Percentiles rank a stretch among this genome's conserved stretches.
These are phyloP conservation scores for Alopecurus myosuroides DNA, from an alignment of 176 grass and related monocot genomes.

Conservation along the genomic window DNA sequence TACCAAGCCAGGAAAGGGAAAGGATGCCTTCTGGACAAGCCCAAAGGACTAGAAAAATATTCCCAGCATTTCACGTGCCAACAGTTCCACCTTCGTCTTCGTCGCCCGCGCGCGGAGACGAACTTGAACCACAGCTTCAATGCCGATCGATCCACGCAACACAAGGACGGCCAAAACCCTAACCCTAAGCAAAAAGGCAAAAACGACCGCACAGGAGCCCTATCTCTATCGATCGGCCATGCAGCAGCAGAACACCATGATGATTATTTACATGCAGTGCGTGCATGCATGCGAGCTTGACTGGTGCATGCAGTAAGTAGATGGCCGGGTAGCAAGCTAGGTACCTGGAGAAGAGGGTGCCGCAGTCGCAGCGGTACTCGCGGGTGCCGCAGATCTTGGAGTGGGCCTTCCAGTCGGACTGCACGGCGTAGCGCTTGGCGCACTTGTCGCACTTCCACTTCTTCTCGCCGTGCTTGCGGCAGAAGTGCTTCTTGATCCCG, in stretches of 20 bases:
- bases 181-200: slow-evolving; percentile 41
- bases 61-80: slow-evolving; percentile 50
- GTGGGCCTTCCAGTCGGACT: slow-evolving; percentile 98
- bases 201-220: slow-evolving; percentile 11
- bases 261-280: slow-evolving; percentile 10
- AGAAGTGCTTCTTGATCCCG: slow-evolving; percentile 99
- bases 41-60: slow-evolving; percentile 2
- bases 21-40: slow-evolving; percentile 23
- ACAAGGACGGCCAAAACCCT: slow-evolving; percentile 77
- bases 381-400: slow-evolving; percentile 98
- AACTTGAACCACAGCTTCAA: slow-evolving; percentile 36
- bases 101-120: background rate
- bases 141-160: slow-evolving; percentile 12
- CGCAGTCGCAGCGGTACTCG: slow-evolving; percentile 98
- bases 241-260: slow-evolving; percentile 44
- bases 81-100: slow-evolving; percentile 24
- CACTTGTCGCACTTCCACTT: slow-evolving; percentile 99
- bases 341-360: slow-evolving; percentile 96
- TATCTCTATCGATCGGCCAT: slow-evolving; percentile 10
- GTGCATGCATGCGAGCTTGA: background rate
- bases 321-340: background rate
- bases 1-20: slow-evolving; percentile 29
- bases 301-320: too few species aligned
- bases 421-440: slow-evolving; percentile 96
- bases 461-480: slow-evolving; percentile 99